These are phyloP conservation scores for Cladosporium oxysporum DNA, from an alignment of 2,329 filamentous ascomycete genomes.

Conservation along the genomic window DNA sequence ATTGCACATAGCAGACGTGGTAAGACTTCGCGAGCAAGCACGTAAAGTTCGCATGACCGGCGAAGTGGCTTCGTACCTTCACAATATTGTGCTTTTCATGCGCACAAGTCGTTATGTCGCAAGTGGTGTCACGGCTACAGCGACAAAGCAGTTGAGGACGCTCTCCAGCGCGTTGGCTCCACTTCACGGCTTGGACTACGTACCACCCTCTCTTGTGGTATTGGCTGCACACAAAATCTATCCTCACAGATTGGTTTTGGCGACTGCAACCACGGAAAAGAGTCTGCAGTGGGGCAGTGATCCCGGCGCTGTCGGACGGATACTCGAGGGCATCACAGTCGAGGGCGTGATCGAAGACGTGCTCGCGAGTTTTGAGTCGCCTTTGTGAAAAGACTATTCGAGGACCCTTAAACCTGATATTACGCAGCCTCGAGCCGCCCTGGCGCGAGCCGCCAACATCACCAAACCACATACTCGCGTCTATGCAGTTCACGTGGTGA, in stretches of 20 bases:
- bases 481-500: background rate
- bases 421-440: background rate
- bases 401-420: background rate
- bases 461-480: background rate
- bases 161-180: conserved; percentile 68
- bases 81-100: conserved; percentile 85
- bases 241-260: conserved; percentile 75
- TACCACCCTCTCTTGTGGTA: conserved; percentile 79
- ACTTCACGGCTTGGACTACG: conserved; percentile 76
- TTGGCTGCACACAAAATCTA: conserved; percentile 87
- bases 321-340: conserved; percentile 62
- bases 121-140: conserved; percentile 73
- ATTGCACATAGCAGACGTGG: conserved; percentile 50
- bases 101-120: conserved; percentile 83
- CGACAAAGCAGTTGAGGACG: conserved; percentile 71
- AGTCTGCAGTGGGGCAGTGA: conserved; percentile 94
- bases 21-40: conserved; percentile 60
- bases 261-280: conserved; percentile 69
- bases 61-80: conserved; percentile 79
- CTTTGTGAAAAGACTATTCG: conserved; percentile 41
- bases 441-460: background rate
- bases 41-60: conserved; percentile 65
- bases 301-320: conserved; percentile 63
- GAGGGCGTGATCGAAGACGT: conserved; percentile 62
- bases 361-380: conserved; percentile 57